Percentiles rank a stretch among this genome's conserved stretches.
phyloP scores from a whole-genome alignment of 164 flowering plant genomes.

The Vitis labrusca region DNA sequence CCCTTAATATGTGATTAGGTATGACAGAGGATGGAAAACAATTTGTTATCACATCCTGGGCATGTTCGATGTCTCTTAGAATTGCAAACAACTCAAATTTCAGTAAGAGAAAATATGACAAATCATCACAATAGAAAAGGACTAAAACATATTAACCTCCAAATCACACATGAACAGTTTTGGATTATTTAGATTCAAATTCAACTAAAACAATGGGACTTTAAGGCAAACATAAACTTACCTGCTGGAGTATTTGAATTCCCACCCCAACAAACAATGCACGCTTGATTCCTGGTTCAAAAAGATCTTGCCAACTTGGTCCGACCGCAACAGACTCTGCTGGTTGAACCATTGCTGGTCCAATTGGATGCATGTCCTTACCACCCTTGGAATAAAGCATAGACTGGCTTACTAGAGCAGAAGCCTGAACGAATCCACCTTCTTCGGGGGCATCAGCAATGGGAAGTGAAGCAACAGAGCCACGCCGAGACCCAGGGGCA shows the following conservation, averaged over 20 bases:
- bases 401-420: constrained; percentile 28
- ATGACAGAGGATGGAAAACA: no score
- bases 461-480: constrained; percentile 15
- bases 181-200: not conserved
- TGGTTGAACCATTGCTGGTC: not conserved
- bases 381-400: constrained; percentile 8
- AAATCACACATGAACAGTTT: not conserved
- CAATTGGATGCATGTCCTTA: constrained; percentile 1
- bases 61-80: no score
- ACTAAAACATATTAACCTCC: no score
- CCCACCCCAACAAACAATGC: constrained; percentile 30
- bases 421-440: constrained; percentile 14
- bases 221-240: not conserved
- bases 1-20: no score
- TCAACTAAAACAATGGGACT: not conserved
- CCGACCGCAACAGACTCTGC: constrained; percentile 6
- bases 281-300: constrained; percentile 27
- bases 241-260: constrained; percentile 30
- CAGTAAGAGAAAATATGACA: no score
- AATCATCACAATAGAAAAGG: no score
- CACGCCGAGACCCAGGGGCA: constrained; percentile 15
- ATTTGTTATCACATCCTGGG: no score
- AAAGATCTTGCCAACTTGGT: constrained; percentile 21
- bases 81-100: no score
- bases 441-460: constrained; percentile 13